phyloP scores from a whole-genome alignment of 495 filamentous ascomycete genomes.

The Hyphodiscus hymeniophilus region DNA sequence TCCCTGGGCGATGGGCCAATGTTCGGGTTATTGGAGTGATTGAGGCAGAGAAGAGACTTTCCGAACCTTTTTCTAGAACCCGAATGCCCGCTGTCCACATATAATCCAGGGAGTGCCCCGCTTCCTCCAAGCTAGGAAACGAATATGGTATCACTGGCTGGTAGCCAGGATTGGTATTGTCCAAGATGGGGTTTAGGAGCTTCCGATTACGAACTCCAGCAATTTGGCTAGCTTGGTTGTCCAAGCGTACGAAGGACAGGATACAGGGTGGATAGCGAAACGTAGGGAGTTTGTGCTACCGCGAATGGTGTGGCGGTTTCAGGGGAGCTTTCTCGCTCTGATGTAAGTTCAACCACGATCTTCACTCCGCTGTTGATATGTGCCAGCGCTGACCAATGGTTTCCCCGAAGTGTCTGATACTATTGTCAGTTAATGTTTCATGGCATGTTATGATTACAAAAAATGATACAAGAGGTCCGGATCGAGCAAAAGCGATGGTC shows the following conservation, averaged over 20 bases:
- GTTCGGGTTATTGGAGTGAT: too few species aligned
- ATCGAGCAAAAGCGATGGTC: too few species aligned
- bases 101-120: background rate
- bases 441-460: too few species aligned
- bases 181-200: background rate
- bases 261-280: background rate
- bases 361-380: constrained; percentile 8
- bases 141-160: background rate
- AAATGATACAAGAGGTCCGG: too few species aligned
- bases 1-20: too few species aligned
- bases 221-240: background rate
- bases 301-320: background rate
- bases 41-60: background rate
- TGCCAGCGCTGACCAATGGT: constrained; percentile 4
- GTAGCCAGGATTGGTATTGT: background rate
- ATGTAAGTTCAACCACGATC: constrained; percentile 3
- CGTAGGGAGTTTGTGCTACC: background rate
- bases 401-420: constrained; percentile 2
- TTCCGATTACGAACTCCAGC: background rate
- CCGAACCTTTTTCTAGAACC: background rate
- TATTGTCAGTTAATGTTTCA: background rate
- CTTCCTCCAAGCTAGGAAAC: background rate
- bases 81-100: background rate
- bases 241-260: background rate
- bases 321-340: too few species aligned